Percentiles rank a stretch among this genome's conserved stretches.
Conservation (phyloP, 2,329 filamentous ascomycete species). For the Phaeosphaeriaceae sp. region DNA sequence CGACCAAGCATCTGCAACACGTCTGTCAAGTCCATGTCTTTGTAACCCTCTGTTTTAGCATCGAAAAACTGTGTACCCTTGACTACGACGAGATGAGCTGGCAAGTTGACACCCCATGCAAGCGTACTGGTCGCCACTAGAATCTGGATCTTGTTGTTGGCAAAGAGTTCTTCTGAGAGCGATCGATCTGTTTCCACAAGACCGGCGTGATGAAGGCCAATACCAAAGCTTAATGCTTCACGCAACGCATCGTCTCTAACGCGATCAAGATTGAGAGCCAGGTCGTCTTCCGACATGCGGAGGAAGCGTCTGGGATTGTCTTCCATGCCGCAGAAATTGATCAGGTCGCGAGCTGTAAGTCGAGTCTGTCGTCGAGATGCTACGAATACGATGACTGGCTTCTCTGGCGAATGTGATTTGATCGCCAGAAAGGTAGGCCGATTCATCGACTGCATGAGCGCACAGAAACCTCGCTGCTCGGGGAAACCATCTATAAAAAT, state of each 20-base stretch:
- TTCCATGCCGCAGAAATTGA: conserved; percentile 98
- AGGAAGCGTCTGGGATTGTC: conserved; percentile 95
- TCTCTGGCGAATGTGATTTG: conserved; percentile 93
- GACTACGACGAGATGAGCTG: conserved; percentile 94
- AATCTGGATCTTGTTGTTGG: conserved; percentile 98
- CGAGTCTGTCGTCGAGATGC: conserved; percentile 94
- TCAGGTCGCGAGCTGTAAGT: conserved; percentile 91
- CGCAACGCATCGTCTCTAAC: conserved; percentile 93
- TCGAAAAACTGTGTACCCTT: conserved; percentile 99
- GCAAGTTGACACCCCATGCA: conserved; percentile 97
- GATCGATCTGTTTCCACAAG: conserved; percentile 93
- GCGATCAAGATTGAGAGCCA: conserved; percentile 82
- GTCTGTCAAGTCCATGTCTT: conserved; percentile 98
- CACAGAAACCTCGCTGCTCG: conserved; percentile 92
- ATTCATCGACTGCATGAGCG: conserved; percentile 99
- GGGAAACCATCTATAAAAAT: conserved; percentile 98
- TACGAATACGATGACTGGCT: conserved; percentile 98
- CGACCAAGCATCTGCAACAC: conserved; percentile 97
- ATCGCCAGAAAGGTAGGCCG: conserved; percentile 94
- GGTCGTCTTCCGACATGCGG: conserved; percentile 91
- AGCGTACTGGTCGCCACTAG: conserved; percentile 94
- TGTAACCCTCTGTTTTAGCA: conserved; percentile 96
- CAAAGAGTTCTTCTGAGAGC: conserved; percentile 89
- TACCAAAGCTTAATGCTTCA: conserved; percentile 96
- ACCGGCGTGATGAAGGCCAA: conserved; percentile 95